Conservation (phyloP, 2,329 filamentous ascomycete genomes). For the Fusarium coicis region DNA sequence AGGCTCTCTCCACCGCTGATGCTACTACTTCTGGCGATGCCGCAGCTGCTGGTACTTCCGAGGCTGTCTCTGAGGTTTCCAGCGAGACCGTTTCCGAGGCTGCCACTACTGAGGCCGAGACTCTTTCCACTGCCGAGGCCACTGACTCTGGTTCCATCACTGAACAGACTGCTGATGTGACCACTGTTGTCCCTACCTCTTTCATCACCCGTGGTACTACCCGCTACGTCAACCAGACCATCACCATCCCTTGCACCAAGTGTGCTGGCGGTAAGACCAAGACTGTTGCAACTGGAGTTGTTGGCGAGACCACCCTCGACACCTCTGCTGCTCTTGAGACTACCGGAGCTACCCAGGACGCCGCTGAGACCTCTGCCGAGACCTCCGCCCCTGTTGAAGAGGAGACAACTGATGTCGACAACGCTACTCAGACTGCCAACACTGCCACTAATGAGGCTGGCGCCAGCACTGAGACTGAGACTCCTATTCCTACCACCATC, state of each 20-base stretch:
- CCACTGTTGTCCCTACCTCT: conserved; percentile 35
- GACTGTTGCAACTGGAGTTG: conserved; percentile 7
- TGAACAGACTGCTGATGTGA: conserved; percentile 29
- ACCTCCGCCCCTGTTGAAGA: conserved; percentile 18
- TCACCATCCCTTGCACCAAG: conserved; percentile 35
- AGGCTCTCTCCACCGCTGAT: conserved; percentile 14
- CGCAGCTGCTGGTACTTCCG: conserved; percentile 12
- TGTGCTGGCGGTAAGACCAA: conserved; percentile 24
- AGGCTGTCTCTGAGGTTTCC: neutral
- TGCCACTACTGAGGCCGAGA: conserved; percentile 7
- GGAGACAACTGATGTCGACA: conserved; percentile 21
- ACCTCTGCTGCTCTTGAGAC: conserved; percentile 17
- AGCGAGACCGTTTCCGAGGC: neutral
- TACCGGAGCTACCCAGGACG: conserved; percentile 7
- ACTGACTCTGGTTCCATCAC: conserved; percentile 8
- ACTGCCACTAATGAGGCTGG: conserved; percentile 25
- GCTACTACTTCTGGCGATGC: conserved; percentile 20
- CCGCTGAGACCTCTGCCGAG: conserved; percentile 15
- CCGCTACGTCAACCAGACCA: conserved; percentile 31
- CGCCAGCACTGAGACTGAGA: conserved; percentile 16
- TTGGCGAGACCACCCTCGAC: conserved; percentile 18
- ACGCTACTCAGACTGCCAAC: conserved; percentile 21
- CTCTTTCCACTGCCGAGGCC: conserved; percentile 8
- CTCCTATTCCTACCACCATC: conserved; percentile 21
- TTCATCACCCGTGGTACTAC: conserved; percentile 34